Evolutionary conservation across 441 rosid species (phyloP).

Genomic region (Arabidopsis hybrid): DNA sequence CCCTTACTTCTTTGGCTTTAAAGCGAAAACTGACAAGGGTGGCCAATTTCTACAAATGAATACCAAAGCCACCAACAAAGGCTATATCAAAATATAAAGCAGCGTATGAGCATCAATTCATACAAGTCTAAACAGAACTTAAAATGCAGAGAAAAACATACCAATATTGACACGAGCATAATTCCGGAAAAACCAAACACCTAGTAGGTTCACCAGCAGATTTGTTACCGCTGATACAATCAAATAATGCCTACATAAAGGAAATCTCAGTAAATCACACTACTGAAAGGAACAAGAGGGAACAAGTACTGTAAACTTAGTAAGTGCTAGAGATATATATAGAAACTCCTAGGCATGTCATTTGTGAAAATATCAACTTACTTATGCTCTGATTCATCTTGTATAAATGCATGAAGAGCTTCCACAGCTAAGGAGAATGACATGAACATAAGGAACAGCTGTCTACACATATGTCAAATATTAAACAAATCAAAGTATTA

Average conservation of each 20-base stretch:
- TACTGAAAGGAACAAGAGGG: neutral
- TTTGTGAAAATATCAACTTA: slow-evolving; percentile 47
- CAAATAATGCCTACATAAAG: slow-evolving; percentile 85
- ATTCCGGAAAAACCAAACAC: slow-evolving; percentile 96
- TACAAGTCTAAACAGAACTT: slow-evolving; percentile 24
- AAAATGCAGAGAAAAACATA: slow-evolving; percentile 48
- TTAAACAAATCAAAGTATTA: slow-evolving; percentile 56
- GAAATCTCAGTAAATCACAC: slow-evolving; percentile 16
- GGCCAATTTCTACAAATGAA: slow-evolving; percentile 10
- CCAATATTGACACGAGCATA: slow-evolving; percentile 92
- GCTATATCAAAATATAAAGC: neutral
- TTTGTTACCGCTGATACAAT: slow-evolving; percentile 96
- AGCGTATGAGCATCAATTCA: neutral
- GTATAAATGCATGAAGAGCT: slow-evolving; percentile 98
- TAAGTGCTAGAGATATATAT: slow-evolving; percentile 8
- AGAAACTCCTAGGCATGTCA: slow-evolving; percentile 23
- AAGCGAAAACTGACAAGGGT: slow-evolving; percentile 8
- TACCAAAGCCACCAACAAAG: slow-evolving; percentile 5
- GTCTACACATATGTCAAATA: slow-evolving; percentile 87
- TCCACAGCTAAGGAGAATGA: slow-evolving; percentile 97
- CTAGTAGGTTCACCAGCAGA: slow-evolving; percentile 88
- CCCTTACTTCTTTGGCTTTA: slow-evolving; percentile 5
- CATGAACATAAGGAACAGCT: slow-evolving; percentile 98
- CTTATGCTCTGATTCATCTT: slow-evolving; percentile 99
- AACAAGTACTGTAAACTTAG: slow-evolving; percentile 1